Base-by-base conservation (phyloP, 2,329 filamentous ascomycete species). In the Cladosporium sphaerospermum region DNA sequence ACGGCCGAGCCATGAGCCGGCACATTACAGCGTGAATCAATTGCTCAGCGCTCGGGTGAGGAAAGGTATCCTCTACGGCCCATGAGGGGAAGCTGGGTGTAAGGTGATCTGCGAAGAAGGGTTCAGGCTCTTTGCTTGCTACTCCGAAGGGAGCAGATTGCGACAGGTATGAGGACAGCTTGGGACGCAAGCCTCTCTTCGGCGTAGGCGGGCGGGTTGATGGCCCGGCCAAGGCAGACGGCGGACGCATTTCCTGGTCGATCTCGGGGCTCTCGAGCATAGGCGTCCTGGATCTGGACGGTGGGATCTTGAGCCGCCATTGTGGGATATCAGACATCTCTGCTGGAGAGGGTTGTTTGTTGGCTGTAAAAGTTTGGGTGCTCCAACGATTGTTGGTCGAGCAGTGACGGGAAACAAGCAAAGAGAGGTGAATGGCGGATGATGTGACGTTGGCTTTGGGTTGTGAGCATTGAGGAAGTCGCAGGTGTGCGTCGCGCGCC, bases 131-230 rank as follows among this genome's bases (percentile, higher is more conserved):
- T 54, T 61, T 47, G 34, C 32, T 28, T 9, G 42, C 18, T 11
- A 45, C 5, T n/a, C 8, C 56, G 44, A 57, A 56, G 28, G 50
- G 47, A 28, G 39, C 47, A 37, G 69, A 67, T 9, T 66, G 61
- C 5, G 69, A 69, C 11, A 73, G 68, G 60, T 73, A 73, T 3
- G 67, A 67, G 14, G 65, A 62, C 14, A 73, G 58, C 50, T 71
- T 73, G 5, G 72, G 71, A 53, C 65, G 71, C n/a, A 69, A 56
- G 9, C 59, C 57, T 49, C 59, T 62, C 43, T 66, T 71, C 11
- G 69, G 64, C 18, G 62, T 64, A 10, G 64, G 62, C 6, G 65
- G 56, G 1, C 50, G 43, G n/a, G 23, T 39, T 19, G 47, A 14
- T 9, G 19, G 11, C 5, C 13, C 16, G 13, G 42, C 42, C 16